A percentile compares a stretch with the other conserved stretches of the same genome.
These are phyloP conservation scores for Trichoderma sp. DNA, from an alignment of 2,329 filamentous ascomycete genomes.

Conservation along the genomic window DNA sequence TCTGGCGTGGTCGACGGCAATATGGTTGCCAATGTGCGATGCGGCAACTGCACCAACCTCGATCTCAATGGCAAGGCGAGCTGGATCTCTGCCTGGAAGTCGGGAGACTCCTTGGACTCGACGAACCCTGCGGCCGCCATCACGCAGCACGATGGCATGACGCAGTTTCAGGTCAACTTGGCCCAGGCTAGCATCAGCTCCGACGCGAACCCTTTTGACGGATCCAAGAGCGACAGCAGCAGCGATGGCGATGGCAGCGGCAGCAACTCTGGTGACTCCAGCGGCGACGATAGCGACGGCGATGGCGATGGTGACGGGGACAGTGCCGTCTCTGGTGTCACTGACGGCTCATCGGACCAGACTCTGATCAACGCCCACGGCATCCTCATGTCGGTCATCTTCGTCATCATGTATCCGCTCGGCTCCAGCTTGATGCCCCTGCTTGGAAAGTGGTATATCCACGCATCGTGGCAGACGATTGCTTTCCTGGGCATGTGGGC, in stretches of 20 bases:
- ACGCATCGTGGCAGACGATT: conserved; percentile 58
- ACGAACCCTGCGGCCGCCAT: conserved; percentile 47
- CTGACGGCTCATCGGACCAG: conserved; percentile 33
- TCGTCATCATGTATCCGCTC: conserved; percentile 61
- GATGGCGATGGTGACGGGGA: neutral
- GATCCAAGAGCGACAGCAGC: conserved; percentile 26
- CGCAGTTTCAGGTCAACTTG: conserved; percentile 53
- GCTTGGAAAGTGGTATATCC: conserved; percentile 59
- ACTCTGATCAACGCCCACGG: conserved; percentile 53
- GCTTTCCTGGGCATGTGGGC: conserved; percentile 61
- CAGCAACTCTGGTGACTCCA: neutral
- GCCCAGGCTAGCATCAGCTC: conserved; percentile 48
- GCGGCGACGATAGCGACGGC: conserved; percentile 16
- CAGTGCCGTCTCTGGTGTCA: conserved; percentile 23
- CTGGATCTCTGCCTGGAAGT: conserved; percentile 61
- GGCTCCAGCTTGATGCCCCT: conserved; percentile 64
- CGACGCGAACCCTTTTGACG: conserved; percentile 57
- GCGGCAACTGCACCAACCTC: conserved; percentile 55
- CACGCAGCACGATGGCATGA: conserved; percentile 49
- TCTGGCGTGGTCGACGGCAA: conserved; percentile 56
- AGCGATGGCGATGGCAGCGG: conserved; percentile 27
- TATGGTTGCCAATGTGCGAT: conserved; percentile 64
- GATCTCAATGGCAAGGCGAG: conserved; percentile 44
- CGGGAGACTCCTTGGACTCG: conserved; percentile 50
- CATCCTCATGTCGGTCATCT: conserved; percentile 62